phyloP scores from a whole-genome alignment of 176 grass and related monocot genomes.

The Hyparrhenia diplandra region DNA sequence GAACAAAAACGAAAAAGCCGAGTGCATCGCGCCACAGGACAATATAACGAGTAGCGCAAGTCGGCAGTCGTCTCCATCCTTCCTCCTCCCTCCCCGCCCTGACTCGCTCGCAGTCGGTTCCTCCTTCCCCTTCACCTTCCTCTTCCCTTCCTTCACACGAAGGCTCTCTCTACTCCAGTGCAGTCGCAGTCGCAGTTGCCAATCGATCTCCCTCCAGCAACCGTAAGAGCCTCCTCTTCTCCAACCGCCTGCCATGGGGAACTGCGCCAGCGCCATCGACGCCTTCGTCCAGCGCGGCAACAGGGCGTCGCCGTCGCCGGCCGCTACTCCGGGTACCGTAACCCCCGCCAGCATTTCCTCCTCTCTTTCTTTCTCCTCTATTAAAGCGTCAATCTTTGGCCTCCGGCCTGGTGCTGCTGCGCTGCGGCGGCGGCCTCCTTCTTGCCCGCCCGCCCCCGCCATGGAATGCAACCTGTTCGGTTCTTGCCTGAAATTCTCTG shows the following conservation, averaged over 20 bases:
- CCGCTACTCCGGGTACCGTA: neutral
- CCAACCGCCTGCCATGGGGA: slow-evolving; percentile 37
- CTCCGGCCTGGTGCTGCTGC: too few species aligned
- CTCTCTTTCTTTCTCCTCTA: too few species aligned
- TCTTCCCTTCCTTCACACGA: neutral
- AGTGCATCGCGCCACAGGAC: too few species aligned
- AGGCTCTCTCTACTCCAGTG: too few species aligned
- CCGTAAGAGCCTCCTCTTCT: neutral
- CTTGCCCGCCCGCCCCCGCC: too few species aligned
- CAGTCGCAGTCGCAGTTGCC: neutral
- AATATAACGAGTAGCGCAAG: too few species aligned
- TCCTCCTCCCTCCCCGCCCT: too few species aligned
- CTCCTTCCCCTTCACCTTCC: neutral
- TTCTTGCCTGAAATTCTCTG: neutral
- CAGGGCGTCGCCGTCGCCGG: neutral
- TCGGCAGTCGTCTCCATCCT: too few species aligned
- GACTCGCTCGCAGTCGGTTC: neutral
- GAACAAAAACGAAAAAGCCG: too few species aligned
- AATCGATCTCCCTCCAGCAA: neutral
- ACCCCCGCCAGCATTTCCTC: neutral
- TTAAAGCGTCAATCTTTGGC: too few species aligned
- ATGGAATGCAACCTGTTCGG: neutral
- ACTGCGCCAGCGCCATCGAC: slow-evolving; percentile 50
- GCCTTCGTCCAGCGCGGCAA: slow-evolving; percentile 2
- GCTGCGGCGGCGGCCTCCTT: too few species aligned